phyloP scores from a whole-genome alignment of 352 stramenopile species.

The Thalassiosira sp. region DNA sequence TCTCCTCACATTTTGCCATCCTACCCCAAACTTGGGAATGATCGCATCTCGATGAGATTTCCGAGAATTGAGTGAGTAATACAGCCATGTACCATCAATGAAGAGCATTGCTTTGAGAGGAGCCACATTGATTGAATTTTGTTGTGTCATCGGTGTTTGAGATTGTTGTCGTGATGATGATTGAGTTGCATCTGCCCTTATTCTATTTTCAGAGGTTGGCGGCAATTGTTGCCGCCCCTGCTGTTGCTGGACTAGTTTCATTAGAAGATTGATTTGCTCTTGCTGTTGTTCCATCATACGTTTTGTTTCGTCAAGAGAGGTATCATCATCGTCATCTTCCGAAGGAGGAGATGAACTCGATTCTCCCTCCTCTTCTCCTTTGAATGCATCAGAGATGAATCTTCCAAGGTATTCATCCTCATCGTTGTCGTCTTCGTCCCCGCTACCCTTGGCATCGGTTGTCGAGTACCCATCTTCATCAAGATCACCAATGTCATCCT shows the following conservation, averaged over 20 bases:
- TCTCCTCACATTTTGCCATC: constrained; percentile 69
- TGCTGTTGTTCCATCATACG: constrained; percentile 60
- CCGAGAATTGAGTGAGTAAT: constrained; percentile 73
- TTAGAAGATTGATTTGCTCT: constrained; percentile 65
- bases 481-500: constrained; percentile 18
- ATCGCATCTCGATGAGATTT: constrained; percentile 56
- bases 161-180: constrained; percentile 3
- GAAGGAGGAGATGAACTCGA: neutral
- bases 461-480: constrained; percentile 25
- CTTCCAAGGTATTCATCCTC: constrained; percentile 44
- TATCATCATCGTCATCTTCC: constrained; percentile 12
- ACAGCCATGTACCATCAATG: constrained; percentile 83
- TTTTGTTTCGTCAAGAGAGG: constrained; percentile 40
- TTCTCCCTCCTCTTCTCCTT: constrained; percentile 25
- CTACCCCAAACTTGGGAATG: constrained; percentile 59
- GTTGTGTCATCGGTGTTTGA: constrained; percentile 11
- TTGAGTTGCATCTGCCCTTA: neutral
- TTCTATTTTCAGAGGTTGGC: constrained; percentile 1
- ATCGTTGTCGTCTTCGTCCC: constrained; percentile 26
- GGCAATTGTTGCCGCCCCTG: constrained; percentile 28
- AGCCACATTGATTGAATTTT: constrained; percentile 37
- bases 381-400: constrained; percentile 45
- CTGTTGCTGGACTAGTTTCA: constrained; percentile 52
- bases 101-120: constrained; percentile 82
- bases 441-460: constrained; percentile 15